Base-by-base conservation (phyloP, 208 protist species). In the Spongospora subterranea region DNA sequence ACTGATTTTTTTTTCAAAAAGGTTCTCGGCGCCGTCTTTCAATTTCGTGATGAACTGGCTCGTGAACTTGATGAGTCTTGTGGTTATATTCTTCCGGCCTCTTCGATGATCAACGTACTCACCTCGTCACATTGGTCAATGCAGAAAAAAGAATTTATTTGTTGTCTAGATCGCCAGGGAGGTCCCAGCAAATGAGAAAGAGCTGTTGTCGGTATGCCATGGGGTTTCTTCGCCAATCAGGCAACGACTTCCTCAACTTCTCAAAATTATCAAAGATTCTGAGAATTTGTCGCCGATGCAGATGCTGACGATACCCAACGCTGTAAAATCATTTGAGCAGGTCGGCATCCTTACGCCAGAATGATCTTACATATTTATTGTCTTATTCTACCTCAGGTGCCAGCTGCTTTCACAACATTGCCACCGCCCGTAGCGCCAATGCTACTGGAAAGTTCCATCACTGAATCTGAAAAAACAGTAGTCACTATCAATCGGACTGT, bases 11-110 rank as follows among this genome's bases (percentile, higher is more conserved):
- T 60, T 60, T 6, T 60, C 24, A n/a, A n/a, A 29, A 65, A 82
- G 35, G 71, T 82, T 6, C 71, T 82, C n/a, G 17, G 71, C n/a
- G 71, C 6, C 13, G 17, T 82, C 17, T 82, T 40, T 43, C n/a
- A 6, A 39, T 82, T 6, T 6, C 6, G 71, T 20, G 71, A 82
- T 43, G 71, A 6, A n/a, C 71, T 82, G 6, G 6, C 71, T 35
- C 71, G 71, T n/a, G 71, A 82, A 13, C 17, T 82, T 43, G 71
- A 82, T n/a, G 71, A 82, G n/a, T 82, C 71, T 6, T 82, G 71
- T 43, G 71, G 71, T 20, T 82, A 82, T 43, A 43, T 82, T 43
- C 6, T 82, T 6, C 71, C 71, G 6, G n/a, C 6, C 13, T 6
- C 71, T n/a, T 20, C 71, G 35, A 39, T 82, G n/a, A 82, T 82